Conservation (phyloP, 2,329 filamentous ascomycete genomes). For the Cadophora luteo-olivacea region DNA sequence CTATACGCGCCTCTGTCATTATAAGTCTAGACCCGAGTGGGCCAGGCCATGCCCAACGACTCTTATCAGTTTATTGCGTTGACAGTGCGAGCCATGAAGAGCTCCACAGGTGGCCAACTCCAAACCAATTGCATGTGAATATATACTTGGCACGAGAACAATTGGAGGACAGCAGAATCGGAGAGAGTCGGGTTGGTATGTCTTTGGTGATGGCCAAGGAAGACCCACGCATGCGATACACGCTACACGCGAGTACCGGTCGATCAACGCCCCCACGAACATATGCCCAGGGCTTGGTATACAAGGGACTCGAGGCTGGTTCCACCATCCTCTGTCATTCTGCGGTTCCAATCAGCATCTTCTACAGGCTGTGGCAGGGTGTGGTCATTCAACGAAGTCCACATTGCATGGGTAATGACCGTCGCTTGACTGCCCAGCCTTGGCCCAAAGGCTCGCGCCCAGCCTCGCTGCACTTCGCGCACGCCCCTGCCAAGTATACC, state of each 20-base stretch:
- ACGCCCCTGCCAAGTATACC: conserved; percentile 26
- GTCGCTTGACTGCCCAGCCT: conserved; percentile 23
- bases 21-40: not conserved
- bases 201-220: conserved; percentile 17
- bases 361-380: not conserved
- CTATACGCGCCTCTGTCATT: not conserved
- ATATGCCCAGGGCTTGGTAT: conserved; percentile 18
- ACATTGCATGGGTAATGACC: conserved; percentile 15
- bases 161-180: conserved; percentile 6
- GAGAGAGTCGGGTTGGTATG: conserved; percentile 1
- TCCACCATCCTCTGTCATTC: conserved; percentile 21
- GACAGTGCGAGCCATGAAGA: conserved; percentile 9
- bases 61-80: not conserved
- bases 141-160: conserved; percentile 7
- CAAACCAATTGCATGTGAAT: conserved; percentile 12
- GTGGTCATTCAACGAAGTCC: not conserved
- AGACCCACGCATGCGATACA: conserved; percentile 14
- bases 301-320: conserved; percentile 4
- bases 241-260: conserved; percentile 19
- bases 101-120: not conserved
- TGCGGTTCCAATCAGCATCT: conserved; percentile 16
- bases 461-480: conserved; percentile 23
- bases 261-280: conserved; percentile 24
- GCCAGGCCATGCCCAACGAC: not conserved
- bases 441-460: conserved; percentile 26